phyloP scores from a whole-genome alignment of 192 early-diverging fungal species.

The Physocladia obscura region DNA sequence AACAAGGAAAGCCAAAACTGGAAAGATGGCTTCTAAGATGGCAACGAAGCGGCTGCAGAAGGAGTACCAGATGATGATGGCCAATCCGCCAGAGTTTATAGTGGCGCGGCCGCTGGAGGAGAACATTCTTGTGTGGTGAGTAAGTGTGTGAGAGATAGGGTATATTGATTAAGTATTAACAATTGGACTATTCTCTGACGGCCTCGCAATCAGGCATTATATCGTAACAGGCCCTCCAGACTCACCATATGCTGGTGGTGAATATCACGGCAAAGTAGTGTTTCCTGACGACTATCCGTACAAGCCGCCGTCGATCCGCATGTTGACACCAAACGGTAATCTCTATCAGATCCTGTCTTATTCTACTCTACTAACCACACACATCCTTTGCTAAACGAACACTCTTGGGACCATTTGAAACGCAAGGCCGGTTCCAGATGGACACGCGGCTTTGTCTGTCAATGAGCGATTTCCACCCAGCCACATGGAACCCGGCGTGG shows the following conservation, averaged over 20 bases:
- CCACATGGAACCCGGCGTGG: slow-evolving; percentile 96
- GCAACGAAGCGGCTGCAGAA: slow-evolving; percentile 52
- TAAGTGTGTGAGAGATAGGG: too few relatives aligned
- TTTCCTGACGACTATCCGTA: slow-evolving; percentile 30
- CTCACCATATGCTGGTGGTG: slow-evolving; percentile 83
- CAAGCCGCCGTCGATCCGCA: slow-evolving; percentile 53
- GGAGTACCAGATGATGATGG: slow-evolving; percentile 47
- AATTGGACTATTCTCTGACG: neutral
- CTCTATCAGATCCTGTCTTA: neutral
- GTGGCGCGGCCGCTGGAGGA: slow-evolving; percentile 86
- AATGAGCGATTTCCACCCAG: slow-evolving; percentile 87
- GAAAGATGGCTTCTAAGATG: too few relatives aligned
- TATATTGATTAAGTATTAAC: neutral
- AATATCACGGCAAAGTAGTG: slow-evolving; percentile 89
- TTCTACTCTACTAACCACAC: neutral
- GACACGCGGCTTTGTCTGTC: slow-evolving; percentile 91
- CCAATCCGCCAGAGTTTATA: slow-evolving; percentile 81
- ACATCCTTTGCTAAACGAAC: neutral
- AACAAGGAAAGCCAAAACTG: too few relatives aligned
- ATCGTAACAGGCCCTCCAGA: slow-evolving; percentile 94
- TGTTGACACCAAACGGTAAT: slow-evolving; percentile 55
- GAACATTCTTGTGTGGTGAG: slow-evolving; percentile 94
- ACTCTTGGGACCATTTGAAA: neutral
- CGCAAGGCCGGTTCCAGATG: slow-evolving; percentile 84
- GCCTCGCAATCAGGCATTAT: slow-evolving; percentile 74